phyloP scores from a whole-genome alignment of 768 basidiomycete species.

The Brasilioporus rufonigricans region DNA sequence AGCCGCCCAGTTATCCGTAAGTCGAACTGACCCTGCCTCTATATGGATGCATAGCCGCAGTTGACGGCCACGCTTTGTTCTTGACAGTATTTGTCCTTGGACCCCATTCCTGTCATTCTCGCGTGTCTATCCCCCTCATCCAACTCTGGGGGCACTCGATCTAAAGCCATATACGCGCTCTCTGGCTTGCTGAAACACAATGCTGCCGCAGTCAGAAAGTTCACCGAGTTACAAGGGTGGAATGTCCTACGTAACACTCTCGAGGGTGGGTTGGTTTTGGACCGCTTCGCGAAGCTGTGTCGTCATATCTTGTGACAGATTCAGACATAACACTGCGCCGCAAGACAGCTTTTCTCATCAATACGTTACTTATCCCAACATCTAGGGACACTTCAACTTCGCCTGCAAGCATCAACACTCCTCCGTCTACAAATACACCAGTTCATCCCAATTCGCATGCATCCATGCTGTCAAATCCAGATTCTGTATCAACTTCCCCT shows the following conservation, averaged over 20 bases:
- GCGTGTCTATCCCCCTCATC: constrained; percentile 56
- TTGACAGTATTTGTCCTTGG: constrained; percentile 55
- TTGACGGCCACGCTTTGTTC: neutral
- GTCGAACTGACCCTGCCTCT: constrained; percentile 24
- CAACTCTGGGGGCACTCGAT: constrained; percentile 53
- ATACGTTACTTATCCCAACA: constrained; percentile 60
- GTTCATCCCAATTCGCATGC: constrained; percentile 77
- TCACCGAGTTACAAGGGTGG: constrained; percentile 64
- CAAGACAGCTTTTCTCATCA: constrained; percentile 76
- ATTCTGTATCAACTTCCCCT: constrained; percentile 48
- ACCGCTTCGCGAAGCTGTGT: neutral
- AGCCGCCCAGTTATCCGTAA: constrained; percentile 70
- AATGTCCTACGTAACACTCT: constrained; percentile 53
- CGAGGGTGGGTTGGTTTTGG: constrained; percentile 44
- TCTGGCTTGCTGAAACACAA: constrained; percentile 82
- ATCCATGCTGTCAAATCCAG: constrained; percentile 54
- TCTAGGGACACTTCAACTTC: constrained; percentile 9
- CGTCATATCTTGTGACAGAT: constrained; percentile 43
- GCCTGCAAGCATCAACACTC: constrained; percentile 17
- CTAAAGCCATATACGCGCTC: constrained; percentile 81
- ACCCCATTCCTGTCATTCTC: constrained; percentile 66
- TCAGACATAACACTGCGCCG: constrained; percentile 74
- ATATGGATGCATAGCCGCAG: neutral
- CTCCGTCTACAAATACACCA: constrained; percentile 29
- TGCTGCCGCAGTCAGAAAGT: constrained; percentile 54